These are phyloP conservation scores for Termitomyces sp. DNA, from an alignment of 768 basidiomycete species.

Conservation along the genomic window DNA sequence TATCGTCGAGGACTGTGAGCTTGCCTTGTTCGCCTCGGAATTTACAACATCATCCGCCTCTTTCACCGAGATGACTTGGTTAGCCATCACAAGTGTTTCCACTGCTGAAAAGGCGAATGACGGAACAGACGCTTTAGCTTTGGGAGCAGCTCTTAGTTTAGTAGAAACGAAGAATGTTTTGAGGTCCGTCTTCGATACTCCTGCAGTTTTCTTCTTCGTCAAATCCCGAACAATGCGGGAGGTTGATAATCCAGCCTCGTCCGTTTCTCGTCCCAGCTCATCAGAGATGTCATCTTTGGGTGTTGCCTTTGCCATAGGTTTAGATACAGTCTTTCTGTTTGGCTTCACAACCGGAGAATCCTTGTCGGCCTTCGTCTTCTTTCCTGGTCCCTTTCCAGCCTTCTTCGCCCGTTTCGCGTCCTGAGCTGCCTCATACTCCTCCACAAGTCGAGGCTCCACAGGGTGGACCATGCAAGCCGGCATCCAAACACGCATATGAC, in stretches of 20 bases:
- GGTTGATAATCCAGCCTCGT: neutral
- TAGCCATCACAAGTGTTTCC: neutral
- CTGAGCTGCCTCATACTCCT: conserved; percentile 51
- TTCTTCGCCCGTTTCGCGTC: conserved; percentile 51
- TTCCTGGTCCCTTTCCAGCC: conserved; percentile 34
- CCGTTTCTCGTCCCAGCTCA: neutral
- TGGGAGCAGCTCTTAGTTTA: conserved; percentile 3
- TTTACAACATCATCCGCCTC: neutral
- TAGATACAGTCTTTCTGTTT: conserved; percentile 3
- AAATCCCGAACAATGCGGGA: conserved; percentile 16
- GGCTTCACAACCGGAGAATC: conserved; percentile 8
- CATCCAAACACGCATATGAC: conserved; percentile 72
- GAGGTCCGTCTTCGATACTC: neutral
- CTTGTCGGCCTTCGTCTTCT: conserved; percentile 18
- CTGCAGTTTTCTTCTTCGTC: conserved; percentile 16
- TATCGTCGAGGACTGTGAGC: neutral
- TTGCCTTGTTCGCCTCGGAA: neutral
- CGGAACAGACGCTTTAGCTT: neutral
- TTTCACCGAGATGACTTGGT: neutral
- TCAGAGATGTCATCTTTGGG: neutral
- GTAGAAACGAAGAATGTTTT: conserved; percentile 10
- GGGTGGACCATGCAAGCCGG: conserved; percentile 74
- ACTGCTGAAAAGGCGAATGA: neutral
- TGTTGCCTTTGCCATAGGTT: neutral
- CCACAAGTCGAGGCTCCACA: conserved; percentile 64